Evolutionary conservation across 805 yeast genomes (phyloP).

Genomic region (Metschnikowia henanensis): DNA sequence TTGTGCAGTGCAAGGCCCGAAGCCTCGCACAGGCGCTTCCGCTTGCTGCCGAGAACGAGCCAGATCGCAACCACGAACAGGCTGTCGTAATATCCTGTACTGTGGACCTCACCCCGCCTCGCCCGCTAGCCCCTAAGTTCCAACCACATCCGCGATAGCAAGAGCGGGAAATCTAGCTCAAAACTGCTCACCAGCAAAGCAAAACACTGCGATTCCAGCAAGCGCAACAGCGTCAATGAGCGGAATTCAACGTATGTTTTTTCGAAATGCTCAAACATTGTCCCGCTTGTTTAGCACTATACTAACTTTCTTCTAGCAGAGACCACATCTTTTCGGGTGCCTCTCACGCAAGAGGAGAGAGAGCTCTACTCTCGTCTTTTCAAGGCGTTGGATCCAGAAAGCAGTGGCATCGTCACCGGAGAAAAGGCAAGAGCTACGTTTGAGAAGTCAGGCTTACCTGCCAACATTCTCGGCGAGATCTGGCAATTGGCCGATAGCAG

Average conservation of each 20-base stretch:
- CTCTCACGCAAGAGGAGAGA: conserved; percentile 75
- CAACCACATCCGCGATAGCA: neutral
- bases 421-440: conserved; percentile 79
- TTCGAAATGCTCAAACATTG: neutral
- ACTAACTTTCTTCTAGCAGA: conserved; percentile 5
- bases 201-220: too few relatives aligned
- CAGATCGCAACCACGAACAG: too few relatives aligned
- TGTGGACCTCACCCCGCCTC: neutral
- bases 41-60: too few relatives aligned
- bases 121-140: neutral
- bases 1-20: too few relatives aligned
- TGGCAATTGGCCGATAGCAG: conserved; percentile 95
- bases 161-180: neutral
- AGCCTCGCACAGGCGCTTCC: too few relatives aligned
- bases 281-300: neutral
- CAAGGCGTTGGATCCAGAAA: conserved; percentile 74
- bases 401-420: conserved; percentile 83
- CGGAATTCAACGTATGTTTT: conserved; percentile 1
- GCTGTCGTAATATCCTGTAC: too few relatives aligned
- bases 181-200: too few relatives aligned
- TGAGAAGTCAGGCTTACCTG: conserved; percentile 82
- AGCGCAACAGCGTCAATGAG: too few relatives aligned
- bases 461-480: conserved; percentile 77
- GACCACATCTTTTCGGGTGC: conserved; percentile 38
- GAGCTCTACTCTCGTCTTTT: conserved; percentile 72